Base-by-base conservation (phyloP, 306 rosid species). In the Boehmeria nivea region DNA sequence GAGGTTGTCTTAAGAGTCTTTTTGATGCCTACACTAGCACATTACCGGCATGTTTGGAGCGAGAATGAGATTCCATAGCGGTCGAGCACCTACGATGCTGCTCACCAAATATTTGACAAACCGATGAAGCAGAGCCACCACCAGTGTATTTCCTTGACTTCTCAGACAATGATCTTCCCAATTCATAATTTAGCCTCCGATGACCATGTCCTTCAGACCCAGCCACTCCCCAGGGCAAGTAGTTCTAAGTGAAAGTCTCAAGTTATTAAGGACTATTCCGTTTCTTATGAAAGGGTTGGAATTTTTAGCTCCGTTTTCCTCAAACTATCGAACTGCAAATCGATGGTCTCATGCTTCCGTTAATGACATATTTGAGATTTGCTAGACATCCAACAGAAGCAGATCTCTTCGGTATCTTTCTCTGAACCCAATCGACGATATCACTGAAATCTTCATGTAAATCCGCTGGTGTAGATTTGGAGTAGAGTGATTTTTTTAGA, bases 21-120 rank as follows among this genome's bases (percentile, higher is more conserved):
- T n/a, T n/a, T n/a, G n/a, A n/a, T n/a, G n/a, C n/a, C n/a, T n/a
- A n/a, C n/a, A n/a, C n/a, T n/a, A n/a, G n/a, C n/a, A n/a, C n/a
- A n/a, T 16, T 69, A 84, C 88, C 85, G 68, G 85, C 72, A 50
- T 78, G 78, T 17, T 62, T 26, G 23, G 70, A 70, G 49, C 70
- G 54, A 57, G 42, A 43, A 54, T 78, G 79, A 47, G 59, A 61
- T 64, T 77, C 83, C 60, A 61, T 57, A 48, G 69, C 69, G 53
- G 42, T 69, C 46, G 55, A 38, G 14, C 64, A 49, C 23, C 51
- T 61, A 1, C n/a, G n/a, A n/a, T 66, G 59, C 45, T 72, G 65
- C 55, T 65, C 66, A 27, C 75, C 75, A 57, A 84, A 80, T n/a
- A n/a, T n/a, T n/a, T n/a, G n/a, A n/a, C n/a, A n/a, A n/a, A n/a